A percentile compares a stretch with the other conserved stretches of the same genome.
These are phyloP conservation scores for Nematodospora anomalae DNA, from an alignment of 1,139 yeast genomes.

Conservation along the genomic window DNA sequence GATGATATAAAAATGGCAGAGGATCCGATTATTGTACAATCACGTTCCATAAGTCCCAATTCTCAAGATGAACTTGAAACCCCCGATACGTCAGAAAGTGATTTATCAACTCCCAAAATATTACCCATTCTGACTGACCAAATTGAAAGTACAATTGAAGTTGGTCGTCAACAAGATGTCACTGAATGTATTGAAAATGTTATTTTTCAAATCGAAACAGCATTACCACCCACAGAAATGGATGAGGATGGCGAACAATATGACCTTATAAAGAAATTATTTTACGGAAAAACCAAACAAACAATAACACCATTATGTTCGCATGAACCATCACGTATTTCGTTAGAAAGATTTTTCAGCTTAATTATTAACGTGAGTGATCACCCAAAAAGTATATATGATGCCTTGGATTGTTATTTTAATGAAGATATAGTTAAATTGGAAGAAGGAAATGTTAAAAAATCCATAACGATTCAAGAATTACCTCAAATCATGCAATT, in stretches of 20 bases:
- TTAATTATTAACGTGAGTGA: conserved; percentile 82
- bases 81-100: conserved; percentile 1
- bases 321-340: conserved; percentile 50
- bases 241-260: conserved; percentile 75
- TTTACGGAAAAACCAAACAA: conserved; percentile 66
- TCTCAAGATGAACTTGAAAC: conserved; percentile 5
- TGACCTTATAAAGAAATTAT: conserved; percentile 74
- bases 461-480: conserved; percentile 67
- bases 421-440: conserved; percentile 70
- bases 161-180: conserved; percentile 95
- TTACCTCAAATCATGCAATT: conserved; percentile 84
- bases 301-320: conserved; percentile 37
- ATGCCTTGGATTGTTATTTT: conserved; percentile 83
- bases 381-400: conserved; percentile 86
- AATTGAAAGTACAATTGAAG: conserved; percentile 68
- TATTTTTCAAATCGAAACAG: conserved; percentile 89
- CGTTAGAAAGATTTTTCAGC: conserved; percentile 76
- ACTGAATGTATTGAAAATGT: conserved; percentile 97
- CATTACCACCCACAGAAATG: conserved; percentile 63
- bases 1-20: background rate
- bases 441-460: conserved; percentile 72
- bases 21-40: background rate
- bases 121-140: conserved; percentile 58
- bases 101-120: conserved; percentile 18
- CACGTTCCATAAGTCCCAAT: background rate